These are phyloP conservation scores for Zea luxurians DNA, from an alignment of 176 grass and related monocot genomes.

Conservation along the genomic window DNA sequence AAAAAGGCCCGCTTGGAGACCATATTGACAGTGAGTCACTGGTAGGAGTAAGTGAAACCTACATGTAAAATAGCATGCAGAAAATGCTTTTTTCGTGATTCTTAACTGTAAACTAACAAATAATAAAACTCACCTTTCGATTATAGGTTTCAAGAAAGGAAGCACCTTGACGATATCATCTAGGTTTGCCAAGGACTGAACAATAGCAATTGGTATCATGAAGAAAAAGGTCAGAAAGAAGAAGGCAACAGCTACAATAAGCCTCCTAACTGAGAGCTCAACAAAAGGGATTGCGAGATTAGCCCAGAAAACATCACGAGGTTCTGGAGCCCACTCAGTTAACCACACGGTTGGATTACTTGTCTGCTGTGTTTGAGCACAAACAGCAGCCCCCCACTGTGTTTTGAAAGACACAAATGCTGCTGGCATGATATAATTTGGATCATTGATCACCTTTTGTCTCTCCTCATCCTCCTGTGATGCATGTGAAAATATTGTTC, in stretches of 20 bases:
- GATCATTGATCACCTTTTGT: conserved; percentile 61
- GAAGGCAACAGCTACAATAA: conserved; percentile 66
- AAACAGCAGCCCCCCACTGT: conserved; percentile 89
- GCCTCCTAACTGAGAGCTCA: conserved; percentile 73
- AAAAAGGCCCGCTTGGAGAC: background rate
- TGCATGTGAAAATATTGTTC: conserved; percentile 17
- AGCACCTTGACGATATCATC: conserved; percentile 70
- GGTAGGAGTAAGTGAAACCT: background rate
- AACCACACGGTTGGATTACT: conserved; percentile 95
- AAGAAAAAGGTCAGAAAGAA: conserved; percentile 99
- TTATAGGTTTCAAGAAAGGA: conserved; percentile 71
- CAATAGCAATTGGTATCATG: conserved; percentile 95
- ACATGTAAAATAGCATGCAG: background rate
- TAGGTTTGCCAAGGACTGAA: conserved; percentile 89
- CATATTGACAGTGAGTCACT: background rate
- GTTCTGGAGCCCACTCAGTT: conserved; percentile 92
- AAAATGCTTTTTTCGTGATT: conserved; percentile 22
- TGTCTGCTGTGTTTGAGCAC: conserved; percentile 95
- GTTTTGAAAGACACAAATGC: conserved; percentile 97
- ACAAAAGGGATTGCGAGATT: conserved; percentile 91
- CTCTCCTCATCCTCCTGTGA: conserved; percentile 86
- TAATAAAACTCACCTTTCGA: conserved; percentile 64
- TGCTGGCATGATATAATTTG: conserved; percentile 67
- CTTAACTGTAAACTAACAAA: conserved; percentile 1
- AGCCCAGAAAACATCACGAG: conserved; percentile 84